Evolutionary conservation across 257 asterid species (phyloP).

Genomic region (Nicotiana tomentosiformis): DNA sequence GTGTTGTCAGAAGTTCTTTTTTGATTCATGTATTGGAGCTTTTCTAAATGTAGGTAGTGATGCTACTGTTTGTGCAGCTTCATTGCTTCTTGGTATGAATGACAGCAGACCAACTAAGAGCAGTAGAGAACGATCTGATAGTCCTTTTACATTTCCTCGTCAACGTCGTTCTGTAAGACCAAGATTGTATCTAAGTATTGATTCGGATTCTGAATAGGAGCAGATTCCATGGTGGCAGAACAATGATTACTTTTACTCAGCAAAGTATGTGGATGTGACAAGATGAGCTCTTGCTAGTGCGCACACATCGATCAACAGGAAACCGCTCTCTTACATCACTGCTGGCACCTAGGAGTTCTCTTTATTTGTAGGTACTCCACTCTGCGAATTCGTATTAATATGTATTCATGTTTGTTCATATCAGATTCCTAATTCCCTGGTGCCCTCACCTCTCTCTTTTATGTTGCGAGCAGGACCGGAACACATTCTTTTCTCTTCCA

Average conservation of each 20-base stretch:
- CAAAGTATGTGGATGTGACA: slow-evolving; percentile 10
- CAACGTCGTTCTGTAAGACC: slow-evolving; percentile 95
- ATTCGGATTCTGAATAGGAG: slow-evolving; percentile 76
- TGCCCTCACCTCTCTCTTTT: slow-evolving; percentile 14
- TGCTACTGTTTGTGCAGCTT: slow-evolving; percentile 43
- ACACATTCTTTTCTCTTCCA: slow-evolving; percentile 2
- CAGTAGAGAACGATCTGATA: slow-evolving; percentile 69
- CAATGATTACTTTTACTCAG: slow-evolving; percentile 13
- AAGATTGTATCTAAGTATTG: slow-evolving; percentile 61
- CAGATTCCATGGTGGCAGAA: slow-evolving; percentile 4
- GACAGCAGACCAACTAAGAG: slow-evolving; percentile 46
- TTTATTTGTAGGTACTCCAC: slow-evolving; percentile 19
- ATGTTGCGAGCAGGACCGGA: slow-evolving; percentile 5
- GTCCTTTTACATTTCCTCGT: slow-evolving; percentile 79
- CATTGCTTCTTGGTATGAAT: slow-evolving; percentile 56
- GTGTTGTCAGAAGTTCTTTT: neutral
- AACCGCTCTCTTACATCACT: neutral
- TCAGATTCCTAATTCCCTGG: neutral
- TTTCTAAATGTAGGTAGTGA: neutral
- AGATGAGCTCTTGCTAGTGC: slow-evolving; percentile 9
- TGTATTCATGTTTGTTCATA: neutral
- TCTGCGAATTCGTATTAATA: neutral
- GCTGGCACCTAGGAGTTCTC: slow-evolving; percentile 24
- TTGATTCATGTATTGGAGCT: slow-evolving; percentile 1
- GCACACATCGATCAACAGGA: slow-evolving; percentile 4